Evolutionary conservation across 148 eudicot genomes (phyloP).

Genomic region (Drosera capensis): DNA sequence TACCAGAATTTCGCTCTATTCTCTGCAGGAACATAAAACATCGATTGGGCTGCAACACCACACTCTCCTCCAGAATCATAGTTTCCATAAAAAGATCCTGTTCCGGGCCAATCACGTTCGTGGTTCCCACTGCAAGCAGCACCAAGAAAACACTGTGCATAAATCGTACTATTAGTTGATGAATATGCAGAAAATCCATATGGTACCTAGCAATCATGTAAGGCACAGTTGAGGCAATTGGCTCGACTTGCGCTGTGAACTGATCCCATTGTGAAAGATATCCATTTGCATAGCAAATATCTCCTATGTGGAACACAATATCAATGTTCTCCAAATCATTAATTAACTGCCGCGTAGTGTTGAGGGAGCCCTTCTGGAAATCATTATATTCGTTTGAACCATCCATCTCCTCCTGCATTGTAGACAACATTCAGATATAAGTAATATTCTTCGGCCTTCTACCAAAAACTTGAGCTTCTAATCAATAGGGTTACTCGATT

Average conservation of each 20-base stretch:
- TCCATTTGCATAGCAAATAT: conserved; percentile 68
- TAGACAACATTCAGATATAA: too few species aligned
- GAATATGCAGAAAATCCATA: background rate
- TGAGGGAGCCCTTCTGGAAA: conserved; percentile 55
- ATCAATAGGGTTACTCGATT: too few species aligned
- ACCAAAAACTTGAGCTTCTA: too few species aligned
- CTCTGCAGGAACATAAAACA: conserved; percentile 72
- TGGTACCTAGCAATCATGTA: conserved; percentile 70
- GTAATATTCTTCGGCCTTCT: too few species aligned
- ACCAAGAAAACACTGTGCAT: background rate
- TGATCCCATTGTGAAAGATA: conserved; percentile 91
- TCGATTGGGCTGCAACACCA: conserved; percentile 63
- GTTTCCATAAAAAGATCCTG: conserved; percentile 60
- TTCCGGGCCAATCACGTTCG: conserved; percentile 77
- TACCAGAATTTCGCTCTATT: conserved; percentile 77
- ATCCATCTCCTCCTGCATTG: conserved; percentile 67
- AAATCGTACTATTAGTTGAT: background rate
- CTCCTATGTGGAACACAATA: conserved; percentile 70
- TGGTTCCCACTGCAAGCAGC: conserved; percentile 56
- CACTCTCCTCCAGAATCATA: conserved; percentile 88
- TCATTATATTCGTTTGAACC: conserved; percentile 67
- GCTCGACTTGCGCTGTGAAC: conserved; percentile 71
- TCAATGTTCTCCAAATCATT: conserved; percentile 50
- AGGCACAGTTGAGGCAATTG: conserved; percentile 57
- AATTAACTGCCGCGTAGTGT: conserved; percentile 53